These are phyloP conservation scores for Abrus precatorius DNA, from an alignment of 306 rosid species.

Conservation along the genomic window DNA sequence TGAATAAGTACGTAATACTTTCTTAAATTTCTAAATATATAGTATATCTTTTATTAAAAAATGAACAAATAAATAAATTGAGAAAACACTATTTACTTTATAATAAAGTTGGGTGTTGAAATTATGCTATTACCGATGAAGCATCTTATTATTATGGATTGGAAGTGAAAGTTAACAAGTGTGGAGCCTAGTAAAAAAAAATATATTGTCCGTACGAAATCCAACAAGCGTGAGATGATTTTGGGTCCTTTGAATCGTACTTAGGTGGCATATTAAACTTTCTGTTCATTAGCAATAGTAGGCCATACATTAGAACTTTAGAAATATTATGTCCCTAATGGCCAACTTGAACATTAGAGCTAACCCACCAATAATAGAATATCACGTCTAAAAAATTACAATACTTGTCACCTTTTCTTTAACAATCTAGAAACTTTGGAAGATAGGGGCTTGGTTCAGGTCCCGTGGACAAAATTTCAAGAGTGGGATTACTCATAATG, in stretches of 20 bases:
- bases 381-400: constrained; percentile 59
- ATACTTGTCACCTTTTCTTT: constrained; percentile 50
- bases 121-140: not conserved
- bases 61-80: no score
- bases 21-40: not conserved
- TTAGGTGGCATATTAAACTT: constrained; percentile 51
- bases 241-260: constrained; percentile 52
- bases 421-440: constrained; percentile 70
- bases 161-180: not conserved
- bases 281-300: constrained; percentile 36
- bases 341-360: constrained; percentile 55
- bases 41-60: no score
- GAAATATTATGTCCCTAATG: constrained; percentile 58
- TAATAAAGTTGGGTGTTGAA: not conserved
- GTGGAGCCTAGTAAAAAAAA: not conserved
- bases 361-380: constrained; percentile 44
- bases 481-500: constrained; percentile 48
- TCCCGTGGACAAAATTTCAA: constrained; percentile 72
- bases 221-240: constrained; percentile 48
- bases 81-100: no score
- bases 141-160: constrained; percentile 3
- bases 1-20: no score
- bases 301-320: constrained; percentile 33
- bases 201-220: constrained; percentile 58
- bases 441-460: constrained; percentile 64